These are phyloP conservation scores for Thuidium tamariscinum DNA, from an alignment of 225 moss, liverwort and hornwort genomes.

Conservation along the genomic window DNA sequence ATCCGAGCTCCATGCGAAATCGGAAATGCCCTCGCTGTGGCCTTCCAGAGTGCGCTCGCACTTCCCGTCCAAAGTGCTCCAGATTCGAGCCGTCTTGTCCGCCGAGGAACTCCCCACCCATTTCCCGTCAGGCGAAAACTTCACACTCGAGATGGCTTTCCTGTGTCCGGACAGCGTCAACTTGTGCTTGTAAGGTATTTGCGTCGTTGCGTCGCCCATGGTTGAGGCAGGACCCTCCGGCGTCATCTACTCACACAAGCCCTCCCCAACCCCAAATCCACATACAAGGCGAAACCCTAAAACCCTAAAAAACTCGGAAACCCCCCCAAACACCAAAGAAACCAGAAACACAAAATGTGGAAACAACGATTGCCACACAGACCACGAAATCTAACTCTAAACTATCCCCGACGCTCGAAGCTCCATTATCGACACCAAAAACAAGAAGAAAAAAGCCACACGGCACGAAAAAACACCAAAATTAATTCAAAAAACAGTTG, in stretches of 20 bases:
- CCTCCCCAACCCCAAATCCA: background rate
- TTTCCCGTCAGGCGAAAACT: conserved; percentile 91
- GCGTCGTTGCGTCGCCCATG: conserved; percentile 49
- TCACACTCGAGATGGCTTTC: conserved; percentile 85
- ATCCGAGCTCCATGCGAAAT: conserved; percentile 94
- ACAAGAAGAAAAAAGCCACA: background rate
- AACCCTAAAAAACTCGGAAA: background rate
- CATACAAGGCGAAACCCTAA: conserved; percentile 4
- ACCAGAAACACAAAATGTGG: background rate
- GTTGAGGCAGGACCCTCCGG: conserved; percentile 38
- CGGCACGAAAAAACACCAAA: background rate
- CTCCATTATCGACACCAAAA: background rate
- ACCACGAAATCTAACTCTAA: background rate
- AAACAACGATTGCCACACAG: background rate
- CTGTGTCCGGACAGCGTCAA: conserved; percentile 60
- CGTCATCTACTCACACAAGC: conserved; percentile 20
- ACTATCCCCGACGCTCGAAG: background rate
- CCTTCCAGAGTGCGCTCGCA: conserved; percentile 78
- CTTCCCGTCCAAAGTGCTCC: conserved; percentile 59
- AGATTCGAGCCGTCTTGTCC: conserved; percentile 76
- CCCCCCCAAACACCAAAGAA: background rate
- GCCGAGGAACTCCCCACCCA: conserved; percentile 96
- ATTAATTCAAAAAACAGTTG: background rate
- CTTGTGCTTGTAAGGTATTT: conserved; percentile 60
- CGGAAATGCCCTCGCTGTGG: conserved; percentile 87